These are phyloP conservation scores for Macrophomina tecta DNA, from an alignment of 2,329 filamentous ascomycete genomes.

Conservation along the genomic window DNA sequence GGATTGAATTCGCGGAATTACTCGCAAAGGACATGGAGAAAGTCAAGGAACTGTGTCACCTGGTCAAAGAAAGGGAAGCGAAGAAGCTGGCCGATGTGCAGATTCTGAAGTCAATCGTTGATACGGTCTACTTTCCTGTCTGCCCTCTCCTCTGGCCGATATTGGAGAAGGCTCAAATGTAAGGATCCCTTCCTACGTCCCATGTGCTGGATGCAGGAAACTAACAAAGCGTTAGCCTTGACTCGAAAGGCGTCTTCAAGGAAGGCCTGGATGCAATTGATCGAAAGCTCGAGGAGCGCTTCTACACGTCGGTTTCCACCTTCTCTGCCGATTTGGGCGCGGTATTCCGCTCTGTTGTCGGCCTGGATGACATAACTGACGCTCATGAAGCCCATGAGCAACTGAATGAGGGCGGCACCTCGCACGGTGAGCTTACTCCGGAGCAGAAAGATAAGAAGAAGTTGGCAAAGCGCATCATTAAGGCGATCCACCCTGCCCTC, in stretches of 20 bases:
- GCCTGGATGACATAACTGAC: constrained; percentile 52
- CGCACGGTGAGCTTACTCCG: constrained; percentile 50
- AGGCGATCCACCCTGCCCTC: constrained; percentile 76
- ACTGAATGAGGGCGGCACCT: constrained; percentile 45
- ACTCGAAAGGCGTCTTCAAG: constrained; percentile 61
- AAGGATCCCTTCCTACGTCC: constrained; percentile 57
- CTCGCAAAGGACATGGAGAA: constrained; percentile 78
- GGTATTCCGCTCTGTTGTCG: constrained; percentile 62
- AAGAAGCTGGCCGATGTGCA: constrained; percentile 78
- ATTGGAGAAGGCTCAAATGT: constrained; percentile 80
- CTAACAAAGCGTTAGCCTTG: constrained; percentile 39
- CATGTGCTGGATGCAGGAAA: constrained; percentile 24
- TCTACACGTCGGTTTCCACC: constrained; percentile 65
- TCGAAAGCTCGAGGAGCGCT: constrained; percentile 60
- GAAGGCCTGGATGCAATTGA: constrained; percentile 60
- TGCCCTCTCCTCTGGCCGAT: constrained; percentile 77
- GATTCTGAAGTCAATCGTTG: constrained; percentile 78
- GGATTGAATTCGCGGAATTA: constrained; percentile 85
- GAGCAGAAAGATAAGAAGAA: constrained; percentile 83
- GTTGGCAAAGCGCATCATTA: constrained; percentile 88
- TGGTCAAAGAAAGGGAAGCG: constrained; percentile 76
- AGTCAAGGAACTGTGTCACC: constrained; percentile 71
- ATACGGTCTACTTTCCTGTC: constrained; percentile 91
- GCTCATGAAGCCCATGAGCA: constrained; percentile 50
- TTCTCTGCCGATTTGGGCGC: constrained; percentile 65